Evolutionary conservation across 2,329 filamentous ascomycete genomes (phyloP).

Genomic region (Aspergillus sp.): DNA sequence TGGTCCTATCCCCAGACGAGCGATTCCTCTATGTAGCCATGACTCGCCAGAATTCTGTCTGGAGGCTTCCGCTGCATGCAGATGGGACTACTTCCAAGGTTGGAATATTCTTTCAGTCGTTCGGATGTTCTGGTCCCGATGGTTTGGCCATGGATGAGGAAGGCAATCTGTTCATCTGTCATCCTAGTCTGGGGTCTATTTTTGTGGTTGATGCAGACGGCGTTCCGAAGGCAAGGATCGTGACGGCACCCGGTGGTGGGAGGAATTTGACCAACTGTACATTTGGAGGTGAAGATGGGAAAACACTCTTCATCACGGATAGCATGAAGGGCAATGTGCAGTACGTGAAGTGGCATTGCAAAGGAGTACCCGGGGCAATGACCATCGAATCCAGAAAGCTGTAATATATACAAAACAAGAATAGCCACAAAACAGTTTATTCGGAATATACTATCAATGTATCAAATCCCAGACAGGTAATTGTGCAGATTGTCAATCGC

Average conservation of each 20-base stretch:
- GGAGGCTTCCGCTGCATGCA: conserved; percentile 38
- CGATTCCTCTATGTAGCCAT: conserved; percentile 39
- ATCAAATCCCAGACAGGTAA: conserved; percentile 9
- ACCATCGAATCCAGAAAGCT: not conserved
- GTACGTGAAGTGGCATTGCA: conserved; percentile 17
- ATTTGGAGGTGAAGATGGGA: conserved; percentile 38
- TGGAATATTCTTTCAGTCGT: conserved; percentile 41
- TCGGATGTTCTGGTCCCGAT: conserved; percentile 42
- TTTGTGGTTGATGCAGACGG: conserved; percentile 41
- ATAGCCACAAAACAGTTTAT: too few relatives aligned
- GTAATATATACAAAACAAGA: not conserved
- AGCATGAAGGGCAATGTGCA: conserved; percentile 34
- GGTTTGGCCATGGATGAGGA: conserved; percentile 41
- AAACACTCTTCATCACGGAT: conserved; percentile 42
- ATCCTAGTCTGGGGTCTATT: conserved; percentile 34
- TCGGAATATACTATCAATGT: not conserved
- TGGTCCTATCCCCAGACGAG: conserved; percentile 40
- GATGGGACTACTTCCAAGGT: conserved; percentile 41
- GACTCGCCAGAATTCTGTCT: conserved; percentile 39
- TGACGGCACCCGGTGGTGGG: conserved; percentile 25
- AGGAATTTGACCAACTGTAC: conserved; percentile 43
- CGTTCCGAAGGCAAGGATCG: conserved; percentile 36
- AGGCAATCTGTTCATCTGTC: conserved; percentile 36
- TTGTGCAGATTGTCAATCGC: conserved; percentile 32
- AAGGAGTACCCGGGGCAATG: conserved; percentile 3